A percentile compares a stretch with the other conserved stretches of the same genome.
These are phyloP conservation scores for Colletotrichum sp. DNA, from an alignment of 2,329 filamentous ascomycete species.

Conservation along the genomic window DNA sequence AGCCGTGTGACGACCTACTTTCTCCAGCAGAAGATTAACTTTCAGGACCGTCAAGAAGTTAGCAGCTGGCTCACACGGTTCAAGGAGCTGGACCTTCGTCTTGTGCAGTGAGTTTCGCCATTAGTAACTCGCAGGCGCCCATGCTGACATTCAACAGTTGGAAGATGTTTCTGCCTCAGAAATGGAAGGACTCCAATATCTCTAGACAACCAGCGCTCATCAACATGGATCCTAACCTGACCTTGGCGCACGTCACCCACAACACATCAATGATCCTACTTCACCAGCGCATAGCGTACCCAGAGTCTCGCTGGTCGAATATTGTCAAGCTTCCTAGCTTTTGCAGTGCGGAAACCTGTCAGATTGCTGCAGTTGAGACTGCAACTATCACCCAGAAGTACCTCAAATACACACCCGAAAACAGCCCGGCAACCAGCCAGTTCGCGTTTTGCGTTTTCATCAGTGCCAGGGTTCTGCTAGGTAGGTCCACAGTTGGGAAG, in stretches of 20 bases:
- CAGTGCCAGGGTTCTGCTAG: slow-evolving; percentile 45
- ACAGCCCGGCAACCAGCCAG: slow-evolving; percentile 36
- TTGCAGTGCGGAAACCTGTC: slow-evolving; percentile 54
- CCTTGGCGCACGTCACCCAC: slow-evolving; percentile 52
- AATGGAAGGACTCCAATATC: slow-evolving; percentile 43
- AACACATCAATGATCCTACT: slow-evolving; percentile 55
- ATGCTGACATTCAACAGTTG: slow-evolving; percentile 26
- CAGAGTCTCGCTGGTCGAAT: slow-evolving; percentile 32
- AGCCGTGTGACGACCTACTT: slow-evolving; percentile 50
- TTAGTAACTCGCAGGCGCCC: not conserved
- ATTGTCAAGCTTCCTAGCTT: slow-evolving; percentile 40
- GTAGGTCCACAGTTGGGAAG: not conserved
- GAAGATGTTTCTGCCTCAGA: slow-evolving; percentile 49
- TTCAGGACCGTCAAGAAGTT: slow-evolving; percentile 42
- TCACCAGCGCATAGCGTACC: slow-evolving; percentile 54
- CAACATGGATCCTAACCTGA: slow-evolving; percentile 53
- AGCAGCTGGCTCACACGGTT: slow-evolving; percentile 49
- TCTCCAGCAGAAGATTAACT: slow-evolving; percentile 46
- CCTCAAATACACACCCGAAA: slow-evolving; percentile 37
- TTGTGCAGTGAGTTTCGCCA: slow-evolving; percentile 39
- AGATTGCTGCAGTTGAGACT: slow-evolving; percentile 49
- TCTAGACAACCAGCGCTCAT: slow-evolving; percentile 26
- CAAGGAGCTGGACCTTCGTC: slow-evolving; percentile 50
- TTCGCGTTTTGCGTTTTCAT: slow-evolving; percentile 53
- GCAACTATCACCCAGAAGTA: slow-evolving; percentile 51